phyloP scores from a whole-genome alignment of 169 alveolate species.

The Plasmodium coatneyi region DNA sequence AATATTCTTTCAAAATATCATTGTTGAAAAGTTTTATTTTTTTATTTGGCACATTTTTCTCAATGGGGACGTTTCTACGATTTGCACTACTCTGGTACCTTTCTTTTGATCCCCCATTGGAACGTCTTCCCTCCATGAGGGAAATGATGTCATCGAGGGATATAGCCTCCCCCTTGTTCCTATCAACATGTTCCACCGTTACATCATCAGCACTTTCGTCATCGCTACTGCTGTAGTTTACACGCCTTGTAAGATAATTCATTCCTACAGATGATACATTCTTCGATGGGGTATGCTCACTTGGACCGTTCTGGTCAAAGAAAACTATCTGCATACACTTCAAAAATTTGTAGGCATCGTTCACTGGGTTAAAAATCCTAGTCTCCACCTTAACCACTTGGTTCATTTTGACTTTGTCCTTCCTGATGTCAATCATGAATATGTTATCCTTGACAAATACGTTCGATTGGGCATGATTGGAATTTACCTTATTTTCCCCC shows the following conservation, averaged over 20 bases:
- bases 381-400: constrained; percentile 10
- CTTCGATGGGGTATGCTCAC: neutral
- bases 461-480: neutral
- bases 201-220: neutral
- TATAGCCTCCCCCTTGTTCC: neutral
- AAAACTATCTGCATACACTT: constrained; percentile 47
- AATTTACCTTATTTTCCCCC: neutral
- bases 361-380: constrained; percentile 33
- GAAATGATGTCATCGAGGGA: constrained; percentile 1
- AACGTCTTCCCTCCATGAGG: neutral
- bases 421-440: constrained; percentile 49
- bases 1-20: constrained; percentile 49
- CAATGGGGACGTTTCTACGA: neutral
- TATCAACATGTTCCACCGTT: neutral
- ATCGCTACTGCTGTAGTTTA: neutral
- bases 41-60: neutral
- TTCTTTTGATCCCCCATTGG: neutral
- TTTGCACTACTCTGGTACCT: neutral
- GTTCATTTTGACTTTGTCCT: constrained; percentile 32
- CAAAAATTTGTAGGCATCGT: constrained; percentile 31
- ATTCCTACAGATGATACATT: neutral
- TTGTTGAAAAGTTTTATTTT: constrained; percentile 15
- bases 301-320: constrained; percentile 7
- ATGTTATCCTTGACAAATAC: constrained; percentile 20
- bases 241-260: neutral